Conservation (phyloP, 805 yeast genomes). For the Candida broadrunensis region DNA sequence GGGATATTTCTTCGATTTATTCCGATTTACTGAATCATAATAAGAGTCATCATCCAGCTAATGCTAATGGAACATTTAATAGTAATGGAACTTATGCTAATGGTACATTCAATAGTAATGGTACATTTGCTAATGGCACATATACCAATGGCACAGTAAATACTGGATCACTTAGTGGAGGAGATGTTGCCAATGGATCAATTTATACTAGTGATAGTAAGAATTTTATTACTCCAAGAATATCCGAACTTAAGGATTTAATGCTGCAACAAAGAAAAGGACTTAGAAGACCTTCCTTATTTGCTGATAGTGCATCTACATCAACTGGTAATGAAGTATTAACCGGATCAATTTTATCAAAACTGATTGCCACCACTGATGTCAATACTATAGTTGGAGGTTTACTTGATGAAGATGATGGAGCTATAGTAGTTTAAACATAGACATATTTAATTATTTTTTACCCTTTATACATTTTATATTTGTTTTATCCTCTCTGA, state of each 20-base stretch:
- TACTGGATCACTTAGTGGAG: constrained; percentile 1
- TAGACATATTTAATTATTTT: too few relatives aligned
- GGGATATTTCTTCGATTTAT: constrained; percentile 40
- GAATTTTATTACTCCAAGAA: constrained; percentile 23
- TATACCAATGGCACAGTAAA: background rate
- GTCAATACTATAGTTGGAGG: constrained; percentile 31
- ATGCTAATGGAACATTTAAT: constrained; percentile 2
- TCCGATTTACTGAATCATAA: constrained; percentile 22
- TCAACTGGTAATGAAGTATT: constrained; percentile 5
- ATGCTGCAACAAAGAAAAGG: constrained; percentile 7
- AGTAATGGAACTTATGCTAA: constrained; percentile 2
- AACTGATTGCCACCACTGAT: constrained; percentile 29
- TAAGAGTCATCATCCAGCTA: background rate
- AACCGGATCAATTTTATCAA: constrained; percentile 27
- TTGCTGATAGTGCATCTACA: constrained; percentile 4
- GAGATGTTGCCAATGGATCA: constrained; percentile 12
- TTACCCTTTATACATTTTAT: too few relatives aligned
- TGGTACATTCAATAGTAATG: background rate
- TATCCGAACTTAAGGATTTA: constrained; percentile 34
- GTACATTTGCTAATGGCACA: background rate
- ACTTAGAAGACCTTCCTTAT: background rate
- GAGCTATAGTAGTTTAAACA: constrained; percentile 17
- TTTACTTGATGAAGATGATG: constrained; percentile 34
- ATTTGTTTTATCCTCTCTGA: too few relatives aligned
- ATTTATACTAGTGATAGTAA: constrained; percentile 12